phyloP scores from a whole-genome alignment of 2,329 filamentous ascomycete species.

The Daldinia eschscholtzii region DNA sequence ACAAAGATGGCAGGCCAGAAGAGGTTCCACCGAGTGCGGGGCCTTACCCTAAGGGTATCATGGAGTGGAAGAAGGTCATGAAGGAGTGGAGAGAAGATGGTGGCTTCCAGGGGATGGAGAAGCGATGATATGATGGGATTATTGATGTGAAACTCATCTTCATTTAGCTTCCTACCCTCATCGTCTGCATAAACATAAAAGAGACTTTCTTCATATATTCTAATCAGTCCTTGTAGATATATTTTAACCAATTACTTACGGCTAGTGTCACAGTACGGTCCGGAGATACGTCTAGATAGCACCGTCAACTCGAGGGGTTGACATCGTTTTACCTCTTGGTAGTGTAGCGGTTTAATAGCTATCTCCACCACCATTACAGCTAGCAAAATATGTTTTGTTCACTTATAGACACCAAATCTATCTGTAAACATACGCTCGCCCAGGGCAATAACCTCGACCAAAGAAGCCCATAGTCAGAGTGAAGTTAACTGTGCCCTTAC shows the following conservation, averaged over 20 bases:
- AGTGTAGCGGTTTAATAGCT: too few relatives aligned
- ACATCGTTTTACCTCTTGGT: too few relatives aligned
- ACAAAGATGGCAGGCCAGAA: background rate
- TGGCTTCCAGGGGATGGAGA: background rate
- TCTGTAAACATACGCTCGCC: background rate
- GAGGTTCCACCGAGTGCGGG: background rate
- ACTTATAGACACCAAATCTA: background rate
- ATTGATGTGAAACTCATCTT: too few relatives aligned
- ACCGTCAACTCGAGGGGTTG: too few relatives aligned
- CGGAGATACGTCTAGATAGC: too few relatives aligned
- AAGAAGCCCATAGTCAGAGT: background rate
- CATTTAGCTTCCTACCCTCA: too few relatives aligned
- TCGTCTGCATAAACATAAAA: too few relatives aligned
- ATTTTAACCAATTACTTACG: too few relatives aligned
- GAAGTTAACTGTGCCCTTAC: background rate
- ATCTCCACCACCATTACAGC: background rate
- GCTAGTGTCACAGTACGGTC: too few relatives aligned
- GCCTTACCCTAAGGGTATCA: background rate
- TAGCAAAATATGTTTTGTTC: background rate
- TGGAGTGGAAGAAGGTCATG: conserved; percentile 1
- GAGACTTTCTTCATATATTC: too few relatives aligned
- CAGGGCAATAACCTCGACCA: background rate
- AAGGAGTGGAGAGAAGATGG: background rate
- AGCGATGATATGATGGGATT: background rate
- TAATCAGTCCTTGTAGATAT: too few relatives aligned